Evolutionary conservation across 2,329 filamentous ascomycete genomes (phyloP), one percentile per base, ranked within the genome.

Genomic region (Bipolaris oryzae): DNA sequence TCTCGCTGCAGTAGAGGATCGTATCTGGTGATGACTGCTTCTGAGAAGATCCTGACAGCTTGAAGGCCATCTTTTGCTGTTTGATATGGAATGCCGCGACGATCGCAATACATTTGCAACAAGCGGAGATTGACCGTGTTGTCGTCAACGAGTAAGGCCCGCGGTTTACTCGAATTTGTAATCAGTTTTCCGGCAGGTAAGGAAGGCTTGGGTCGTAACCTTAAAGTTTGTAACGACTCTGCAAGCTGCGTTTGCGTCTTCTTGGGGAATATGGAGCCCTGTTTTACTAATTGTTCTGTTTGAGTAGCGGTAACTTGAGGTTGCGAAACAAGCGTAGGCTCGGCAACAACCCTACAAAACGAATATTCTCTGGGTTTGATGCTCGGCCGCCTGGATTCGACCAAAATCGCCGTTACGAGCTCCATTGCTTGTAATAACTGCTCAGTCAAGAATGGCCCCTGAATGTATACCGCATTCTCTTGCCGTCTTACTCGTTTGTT

Each of bases 81-180:
- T 4, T 66, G 51, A 34, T 77, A 79, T 0, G 74, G 71, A 2
- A 72, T 60, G 1, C 67, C 64, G 23, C 80, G 73, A 48, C 77
- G 80, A 18, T 70, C 73, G 66, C 79, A 81, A 62, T 81, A 81
- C 77, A 81, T 80, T 28, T 77, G 69, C 23, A 82, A 57, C 37
- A 81, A 77, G 16, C 78, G 76, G 0, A 81, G 70, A 20, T 82
- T 82, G 48, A 81, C 71, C 0, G 67, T 51, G 39, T 81, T 81
- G 55, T 81, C 80, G 48, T 81, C 80, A 0, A 81, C 80, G 2
- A 82, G 65, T 0, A 82, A 68, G 0, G 71, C 66, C 56, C 66
- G 58, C 1, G 72, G 71, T 39, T 66, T 66, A 13, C 10, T 42
- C 1, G 35, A 44, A 16, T 10, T 28, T 37, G 23, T 21, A 9